phyloP scores from a whole-genome alignment of 2,329 filamentous ascomycete species.

The Reticulascus tulasneorum region DNA sequence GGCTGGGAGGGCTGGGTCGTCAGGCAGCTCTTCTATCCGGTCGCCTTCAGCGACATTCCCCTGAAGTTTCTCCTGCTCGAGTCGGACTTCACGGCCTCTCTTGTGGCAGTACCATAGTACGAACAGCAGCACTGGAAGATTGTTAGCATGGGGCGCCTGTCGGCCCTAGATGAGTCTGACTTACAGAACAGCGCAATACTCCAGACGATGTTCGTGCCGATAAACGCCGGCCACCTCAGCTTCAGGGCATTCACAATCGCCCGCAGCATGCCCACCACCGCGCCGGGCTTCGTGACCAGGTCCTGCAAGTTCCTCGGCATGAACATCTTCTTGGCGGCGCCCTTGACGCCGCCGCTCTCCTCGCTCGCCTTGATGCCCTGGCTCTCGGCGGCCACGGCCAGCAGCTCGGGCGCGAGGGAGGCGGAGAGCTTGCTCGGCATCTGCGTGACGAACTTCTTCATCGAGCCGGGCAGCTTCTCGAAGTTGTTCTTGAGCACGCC shows the following conservation, averaged over 20 bases:
- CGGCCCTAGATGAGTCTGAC: conserved; percentile 21
- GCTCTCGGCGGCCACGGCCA: conserved; percentile 74
- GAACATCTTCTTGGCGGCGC: conserved; percentile 62
- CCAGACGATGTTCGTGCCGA: conserved; percentile 89
- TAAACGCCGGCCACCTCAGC: conserved; percentile 81
- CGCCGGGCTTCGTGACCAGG: conserved; percentile 80
- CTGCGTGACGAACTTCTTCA: conserved; percentile 82
- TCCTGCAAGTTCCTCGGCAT: conserved; percentile 71
- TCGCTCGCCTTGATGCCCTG: conserved; percentile 59
- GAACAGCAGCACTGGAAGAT: conserved; percentile 69
- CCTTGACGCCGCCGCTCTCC: conserved; percentile 42
- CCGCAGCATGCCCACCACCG: conserved; percentile 76
- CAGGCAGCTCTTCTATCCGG: conserved; percentile 46
- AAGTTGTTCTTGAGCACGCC: conserved; percentile 56
- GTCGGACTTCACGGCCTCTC: conserved; percentile 78
- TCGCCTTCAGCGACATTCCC: conserved; percentile 30
- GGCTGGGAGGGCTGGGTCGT: conserved; percentile 40
- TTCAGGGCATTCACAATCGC: conserved; percentile 90
- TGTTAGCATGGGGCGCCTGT: conserved; percentile 8
- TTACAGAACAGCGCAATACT: conserved; percentile 82
- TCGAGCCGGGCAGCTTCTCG: conserved; percentile 67
- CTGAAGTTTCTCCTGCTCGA: conserved; percentile 54
- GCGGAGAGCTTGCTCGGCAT: conserved; percentile 78
- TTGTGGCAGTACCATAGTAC: conserved; percentile 99
- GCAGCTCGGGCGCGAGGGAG: conserved; percentile 72